Conservation (phyloP, 331 rosid species). For the Malus hybrid region DNA sequence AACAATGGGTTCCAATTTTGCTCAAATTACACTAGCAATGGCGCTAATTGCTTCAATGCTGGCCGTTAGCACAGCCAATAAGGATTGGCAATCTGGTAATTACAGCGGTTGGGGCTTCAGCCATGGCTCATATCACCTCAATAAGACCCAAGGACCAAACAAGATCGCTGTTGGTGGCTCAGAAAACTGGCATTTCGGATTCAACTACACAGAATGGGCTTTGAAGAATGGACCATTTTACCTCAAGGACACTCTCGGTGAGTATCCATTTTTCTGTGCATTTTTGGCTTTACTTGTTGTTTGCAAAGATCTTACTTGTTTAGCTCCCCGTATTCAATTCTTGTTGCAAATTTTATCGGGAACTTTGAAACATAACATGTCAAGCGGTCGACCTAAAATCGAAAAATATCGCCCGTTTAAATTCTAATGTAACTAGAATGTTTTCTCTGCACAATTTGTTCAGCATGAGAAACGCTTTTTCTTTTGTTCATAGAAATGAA, state of each 20-base stretch:
- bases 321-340: neutral
- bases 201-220: slow-evolving; percentile 45
- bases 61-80: slow-evolving; percentile 30
- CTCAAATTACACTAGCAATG: neutral
- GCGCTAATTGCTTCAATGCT: slow-evolving; percentile 25
- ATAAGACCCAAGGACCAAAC: slow-evolving; percentile 18
- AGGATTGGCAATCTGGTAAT: slow-evolving; percentile 28
- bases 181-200: slow-evolving; percentile 47
- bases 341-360: too few relatives aligned
- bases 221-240: slow-evolving; percentile 37
- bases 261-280: neutral
- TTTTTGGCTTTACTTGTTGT: neutral
- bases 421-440: too few relatives aligned
- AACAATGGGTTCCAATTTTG: neutral
- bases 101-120: slow-evolving; percentile 27
- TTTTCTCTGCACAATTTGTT: neutral
- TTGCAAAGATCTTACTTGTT: neutral
- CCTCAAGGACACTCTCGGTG: slow-evolving; percentile 48
- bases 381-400: neutral
- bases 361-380: neutral
- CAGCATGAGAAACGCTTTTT: neutral
- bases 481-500: neutral
- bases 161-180: slow-evolving; percentile 51
- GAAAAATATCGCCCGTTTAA: too few relatives aligned
- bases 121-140: slow-evolving; percentile 14